Conservation (phyloP, 2,329 filamentous ascomycete species). For the Fusarium miscanthi region DNA sequence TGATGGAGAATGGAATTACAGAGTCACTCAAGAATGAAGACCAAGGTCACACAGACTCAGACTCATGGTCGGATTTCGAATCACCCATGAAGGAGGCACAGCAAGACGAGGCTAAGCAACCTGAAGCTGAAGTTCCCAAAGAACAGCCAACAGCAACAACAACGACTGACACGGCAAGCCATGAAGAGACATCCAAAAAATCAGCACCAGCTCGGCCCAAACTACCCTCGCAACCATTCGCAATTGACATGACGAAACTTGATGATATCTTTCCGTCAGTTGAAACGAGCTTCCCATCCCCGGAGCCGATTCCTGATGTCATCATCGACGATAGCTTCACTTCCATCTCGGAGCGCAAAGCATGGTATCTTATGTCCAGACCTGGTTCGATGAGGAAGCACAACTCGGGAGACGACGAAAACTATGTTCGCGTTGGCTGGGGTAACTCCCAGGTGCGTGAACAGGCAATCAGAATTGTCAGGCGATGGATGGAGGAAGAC, state of each 20-base stretch:
- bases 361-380: slow-evolving; percentile 73
- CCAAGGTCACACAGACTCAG: slow-evolving; percentile 7
- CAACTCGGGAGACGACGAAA: slow-evolving; percentile 67
- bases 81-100: slow-evolving; percentile 17
- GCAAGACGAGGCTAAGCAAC: neutral
- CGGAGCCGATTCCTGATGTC: slow-evolving; percentile 57
- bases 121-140: neutral
- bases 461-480: slow-evolving; percentile 68
- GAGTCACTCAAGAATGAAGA: neutral
- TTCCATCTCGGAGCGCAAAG: slow-evolving; percentile 67
- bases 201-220: slow-evolving; percentile 3
- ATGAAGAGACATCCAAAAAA: neutral
- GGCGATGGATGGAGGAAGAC: slow-evolving; percentile 74
- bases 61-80: slow-evolving; percentile 39
- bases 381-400: slow-evolving; percentile 68
- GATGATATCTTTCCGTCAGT: slow-evolving; percentile 49
- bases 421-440: slow-evolving; percentile 71
- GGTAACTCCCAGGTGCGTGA: slow-evolving; percentile 62
- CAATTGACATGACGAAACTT: slow-evolving; percentile 51
- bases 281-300: slow-evolving; percentile 41
- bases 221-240: slow-evolving; percentile 32
- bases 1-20: neutral
- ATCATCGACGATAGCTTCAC: slow-evolving; percentile 65
- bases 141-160: neutral
- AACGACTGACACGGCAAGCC: neutral